Base-by-base conservation (phyloP, 1,284 basidiomycete species). In the Fomes fomentarius region DNA sequence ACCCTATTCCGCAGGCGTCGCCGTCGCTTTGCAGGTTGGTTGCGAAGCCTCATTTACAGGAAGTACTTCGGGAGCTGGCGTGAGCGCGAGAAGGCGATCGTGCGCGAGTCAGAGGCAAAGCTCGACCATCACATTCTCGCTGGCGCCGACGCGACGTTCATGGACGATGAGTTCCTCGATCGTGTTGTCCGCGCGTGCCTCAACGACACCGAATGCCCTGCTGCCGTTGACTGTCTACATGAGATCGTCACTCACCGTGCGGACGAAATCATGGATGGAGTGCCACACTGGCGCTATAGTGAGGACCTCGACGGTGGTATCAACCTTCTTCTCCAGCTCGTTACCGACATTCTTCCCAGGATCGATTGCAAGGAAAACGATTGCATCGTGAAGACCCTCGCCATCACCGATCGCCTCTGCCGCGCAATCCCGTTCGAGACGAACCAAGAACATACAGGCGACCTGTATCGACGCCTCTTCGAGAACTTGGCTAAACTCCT, bases 151-250 rank as follows among this genome's bases (percentile, higher is more conserved):
- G 56, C 54, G 15, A 51, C 54, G 4, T 61, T 65, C 56, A 65
- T 65, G 59, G 65, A 66, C 47, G 61, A 66, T 40, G 47, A 57
- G 26, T 60, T 66, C 43, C 52, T 66, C 10, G 55, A 54, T 26
- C 35, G 47, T 11, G 55, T 60, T 24, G 49, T 65, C 28, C 52
- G 61, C 22, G 38, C 52, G 11, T 63, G 59, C 26, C 25, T 61
- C 38, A 31, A 44, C 34, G 52, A 58, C 14, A 59, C 54, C 8
- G 40, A 51, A 6, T 35, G 37, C 15, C 28, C 47, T 8, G 57
- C 51, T 12, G 60, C 60, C 1, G 50, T 54, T 2, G 39, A 51
- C 10, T 60, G 58, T 34, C 31, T 64, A 7, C 15, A 53, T 21
- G 56, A 57, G 28, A 63, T 65, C 46, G 31, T 60, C 10, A 45